Base-by-base conservation (phyloP, 2,329 filamentous ascomycete species). In the Apiospora phragmitis region DNA sequence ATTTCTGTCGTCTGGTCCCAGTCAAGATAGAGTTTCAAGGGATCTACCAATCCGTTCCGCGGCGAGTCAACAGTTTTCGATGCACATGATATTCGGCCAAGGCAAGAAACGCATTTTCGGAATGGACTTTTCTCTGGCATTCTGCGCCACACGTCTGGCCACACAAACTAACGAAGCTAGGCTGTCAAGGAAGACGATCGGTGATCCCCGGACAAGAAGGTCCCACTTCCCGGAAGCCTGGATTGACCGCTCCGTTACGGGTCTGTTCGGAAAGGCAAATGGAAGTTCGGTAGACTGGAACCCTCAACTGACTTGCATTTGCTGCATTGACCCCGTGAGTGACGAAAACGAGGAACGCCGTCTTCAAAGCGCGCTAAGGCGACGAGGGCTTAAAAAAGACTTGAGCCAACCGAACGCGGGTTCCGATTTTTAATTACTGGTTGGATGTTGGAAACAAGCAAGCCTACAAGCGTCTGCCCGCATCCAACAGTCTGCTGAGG, bases 201-300 rank as follows among this genome's bases (percentile, higher is more conserved):
- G 55, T 32, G 55, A 38, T 2, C 55, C 55, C 32, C 55, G 32
- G 55, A 38, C 32, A 14, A 14, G 2, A n/a, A 12, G 9, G 55
- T 38, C 55, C 41, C 55, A 62, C 55, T 38, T 4, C 29, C 55
- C 55, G 55, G 55, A 38, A 62, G 24, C 18, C 55, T 62, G 55
- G 55, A 62, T 62, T 62, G 55, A 18, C 55, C 55, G 55, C 55
- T 62, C 55, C 55, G 55, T 62, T 38, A 29, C 55, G 55, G 55
- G 29, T 59, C 51, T 21, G 2, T 21, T 59, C 51, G 51, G 51
- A 59, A 59, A 35, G 38, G 51, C 32, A 18, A 51, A 59, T 59
- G 51, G 51, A 59, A 21, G 51, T 35, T 59, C 51, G 29, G 51
- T 59, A 59, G 35, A 59, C 51, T 59, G 51, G 51, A 59, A 59